A percentile compares a stretch with the other conserved stretches of the same genome.
phyloP scores from a whole-genome alignment of 2,329 filamentous ascomycete genomes.

The Diaporthe capsici region DNA sequence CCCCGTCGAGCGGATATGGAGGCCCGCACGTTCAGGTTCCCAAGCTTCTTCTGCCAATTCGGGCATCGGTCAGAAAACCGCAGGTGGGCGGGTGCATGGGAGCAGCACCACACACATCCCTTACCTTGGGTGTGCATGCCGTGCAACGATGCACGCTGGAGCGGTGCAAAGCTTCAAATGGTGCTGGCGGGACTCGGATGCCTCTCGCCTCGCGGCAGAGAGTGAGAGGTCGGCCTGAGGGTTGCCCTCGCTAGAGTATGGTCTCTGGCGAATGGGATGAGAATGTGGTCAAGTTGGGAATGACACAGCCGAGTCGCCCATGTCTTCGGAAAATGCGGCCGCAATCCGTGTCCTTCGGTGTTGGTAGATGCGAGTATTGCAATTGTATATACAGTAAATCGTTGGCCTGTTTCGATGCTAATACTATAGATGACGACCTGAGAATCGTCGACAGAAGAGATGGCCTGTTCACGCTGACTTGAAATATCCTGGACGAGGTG shows the following conservation, averaged over 20 bases:
- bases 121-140: neutral
- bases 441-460: neutral
- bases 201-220: slow-evolving; percentile 6
- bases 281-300: neutral
- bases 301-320: neutral
- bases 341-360: neutral
- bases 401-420: neutral
- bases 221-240: neutral
- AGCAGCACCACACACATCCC: neutral
- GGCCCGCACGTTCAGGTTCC: neutral
- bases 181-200: slow-evolving; percentile 15
- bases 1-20: neutral
- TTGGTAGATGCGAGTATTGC: neutral
- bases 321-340: neutral
- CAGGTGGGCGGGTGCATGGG: slow-evolving; percentile 13
- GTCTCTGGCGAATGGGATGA: neutral
- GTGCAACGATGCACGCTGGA: neutral
- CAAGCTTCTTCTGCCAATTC: neutral
- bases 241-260: neutral
- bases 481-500: neutral
- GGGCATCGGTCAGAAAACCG: slow-evolving; percentile 27
- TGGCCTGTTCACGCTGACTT: neutral
- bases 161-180: neutral
- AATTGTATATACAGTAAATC: neutral
- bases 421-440: neutral